Evolutionary conservation across 2,329 filamentous ascomycete species (phyloP).

Genomic region (Diaporthe citrichinensis): DNA sequence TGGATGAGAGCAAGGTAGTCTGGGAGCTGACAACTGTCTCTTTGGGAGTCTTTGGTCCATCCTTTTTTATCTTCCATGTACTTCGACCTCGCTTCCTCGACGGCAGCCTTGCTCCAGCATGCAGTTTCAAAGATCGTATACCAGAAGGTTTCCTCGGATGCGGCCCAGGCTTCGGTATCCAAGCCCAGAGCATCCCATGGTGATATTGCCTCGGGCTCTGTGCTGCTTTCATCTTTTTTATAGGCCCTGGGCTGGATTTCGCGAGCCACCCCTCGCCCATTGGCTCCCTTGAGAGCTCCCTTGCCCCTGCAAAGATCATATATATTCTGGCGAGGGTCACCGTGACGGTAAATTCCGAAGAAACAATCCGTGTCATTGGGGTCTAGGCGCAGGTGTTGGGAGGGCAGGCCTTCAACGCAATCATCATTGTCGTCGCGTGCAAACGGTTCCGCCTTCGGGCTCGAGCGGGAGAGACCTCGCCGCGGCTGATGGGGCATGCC

Average conservation of each 20-base stretch:
- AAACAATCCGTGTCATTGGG: background rate
- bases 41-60: no score
- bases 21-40: no score
- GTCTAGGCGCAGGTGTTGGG: background rate
- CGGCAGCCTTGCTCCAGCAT: background rate
- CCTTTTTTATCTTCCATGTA: no score
- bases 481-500: background rate
- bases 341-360: background rate
- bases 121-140: background rate
- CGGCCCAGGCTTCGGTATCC: background rate
- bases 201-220: background rate
- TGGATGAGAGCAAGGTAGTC: no score
- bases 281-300: background rate
- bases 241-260: background rate
- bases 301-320: background rate
- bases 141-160: no score
- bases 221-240: background rate
- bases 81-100: background rate
- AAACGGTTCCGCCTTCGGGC: background rate
- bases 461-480: background rate
- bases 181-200: background rate
- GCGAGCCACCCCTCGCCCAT: background rate
- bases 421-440: background rate
- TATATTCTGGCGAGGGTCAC: background rate
- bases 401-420: background rate